Base-by-base conservation (phyloP, 208 protist genomes). In the Acanthamoeba castellanii region DNA sequence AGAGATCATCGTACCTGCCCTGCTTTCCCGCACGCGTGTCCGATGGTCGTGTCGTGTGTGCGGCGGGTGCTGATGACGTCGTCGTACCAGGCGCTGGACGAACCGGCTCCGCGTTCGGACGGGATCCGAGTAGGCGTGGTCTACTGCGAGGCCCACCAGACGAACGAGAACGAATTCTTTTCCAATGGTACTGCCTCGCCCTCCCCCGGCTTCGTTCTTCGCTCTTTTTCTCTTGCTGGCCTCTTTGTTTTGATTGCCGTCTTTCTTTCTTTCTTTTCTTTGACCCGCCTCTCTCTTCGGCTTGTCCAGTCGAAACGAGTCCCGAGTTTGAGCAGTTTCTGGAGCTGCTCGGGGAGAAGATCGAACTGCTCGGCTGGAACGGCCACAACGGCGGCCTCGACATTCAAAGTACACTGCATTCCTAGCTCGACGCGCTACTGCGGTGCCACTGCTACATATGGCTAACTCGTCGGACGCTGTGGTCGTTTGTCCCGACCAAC, bases 91-190 rank as follows among this genome's bases (percentile, higher is more conserved):
- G 81, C 42, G 25, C n/a, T 64, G 81, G 81, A 52, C 32, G 42
- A 64, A 27, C 81, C 81, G 9, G 81, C 47, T 9, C 52, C 52
- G 42, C 81, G 52, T 16, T 64, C 81, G 5, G 42, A 52, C n/a
- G 52, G 52, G 81, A 52, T 88, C 14, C 52, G 81, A 37, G 32
- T 88, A 52, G 81, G 81, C 7, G 81, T 88, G 45, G 81, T 88
- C 45, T 88, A 88, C 52, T 88, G 81, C 81, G 81, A 61, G n/a
- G 47, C 42, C 14, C 47, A 88, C 34, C 81, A 88, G 52, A 88
- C 81, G 16, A 64, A 52, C 32, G 81, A 88, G 42, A 88, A 88
- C n/a, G 52, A 88, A 14, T 88, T 88, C 52, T 88, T 88, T 27
- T 52, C 81, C n/a, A 88, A 88, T 88, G 42, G 81, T 88, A 88